Evolutionary conservation across 192 early-diverging fungal genomes (phyloP).

Genomic region (Rhizoclosmatium globosum): DNA sequence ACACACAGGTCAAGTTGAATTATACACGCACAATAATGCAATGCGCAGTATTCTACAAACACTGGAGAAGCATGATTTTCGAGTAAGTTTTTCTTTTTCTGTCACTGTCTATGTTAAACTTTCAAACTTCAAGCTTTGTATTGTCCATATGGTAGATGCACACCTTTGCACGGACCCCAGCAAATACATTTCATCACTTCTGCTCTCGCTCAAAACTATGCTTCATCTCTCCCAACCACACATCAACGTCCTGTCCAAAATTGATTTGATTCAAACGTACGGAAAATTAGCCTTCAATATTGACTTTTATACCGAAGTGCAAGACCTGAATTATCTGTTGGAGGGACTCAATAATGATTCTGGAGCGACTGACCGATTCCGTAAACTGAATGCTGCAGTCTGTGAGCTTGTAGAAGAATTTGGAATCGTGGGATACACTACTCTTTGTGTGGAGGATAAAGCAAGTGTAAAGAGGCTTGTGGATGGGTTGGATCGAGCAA

Average conservation of each 20-base stretch:
- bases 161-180: conserved; percentile 82
- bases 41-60: conserved; percentile 78
- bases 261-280: conserved; percentile 71
- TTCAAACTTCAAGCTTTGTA: conserved; percentile 61
- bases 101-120: conserved; percentile 71
- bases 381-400: conserved; percentile 79
- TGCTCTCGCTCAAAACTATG: conserved; percentile 84
- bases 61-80: conserved; percentile 70
- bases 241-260: conserved; percentile 63
- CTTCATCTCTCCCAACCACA: conserved; percentile 65
- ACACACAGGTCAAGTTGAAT: conserved; percentile 63
- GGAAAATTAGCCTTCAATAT: conserved; percentile 82
- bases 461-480: conserved; percentile 80
- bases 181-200: conserved; percentile 90
- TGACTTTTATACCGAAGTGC: conserved; percentile 95
- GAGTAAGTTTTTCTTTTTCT: conserved; percentile 65
- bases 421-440: conserved; percentile 90
- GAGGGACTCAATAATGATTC: conserved; percentile 75
- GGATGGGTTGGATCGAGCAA: conserved; percentile 87
- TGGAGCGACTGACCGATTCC: conserved; percentile 35
- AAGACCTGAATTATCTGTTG: conserved; percentile 86
- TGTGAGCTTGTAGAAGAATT: conserved; percentile 94
- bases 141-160: conserved; percentile 89
- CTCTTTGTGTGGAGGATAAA: conserved; percentile 87
- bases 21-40: conserved; percentile 73